Evolutionary conservation across 208 protist species (phyloP), one percentile per base, ranked within the genome.

Genomic region (Leishmania guyanensis): DNA sequence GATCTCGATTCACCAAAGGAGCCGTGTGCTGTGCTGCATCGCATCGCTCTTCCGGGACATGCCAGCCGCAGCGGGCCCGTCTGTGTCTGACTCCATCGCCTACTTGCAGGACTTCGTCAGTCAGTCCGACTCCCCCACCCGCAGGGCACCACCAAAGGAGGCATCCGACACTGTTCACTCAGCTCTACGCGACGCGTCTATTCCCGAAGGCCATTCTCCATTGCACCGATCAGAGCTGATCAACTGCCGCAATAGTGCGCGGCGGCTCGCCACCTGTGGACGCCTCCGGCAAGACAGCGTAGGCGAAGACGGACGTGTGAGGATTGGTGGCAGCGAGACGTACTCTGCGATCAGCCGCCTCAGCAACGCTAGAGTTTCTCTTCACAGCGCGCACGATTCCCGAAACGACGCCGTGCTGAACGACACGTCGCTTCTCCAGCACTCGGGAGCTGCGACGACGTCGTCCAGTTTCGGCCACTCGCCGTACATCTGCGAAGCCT

Each of bases 11-110:
- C 36, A 56, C 48, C 0, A 20, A 16, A 43, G 33, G 51, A 1
- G n/a, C 29, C 26, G 29, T 64, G 51, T 50, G 53, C 51, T 60
- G 72, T 53, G 46, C 5, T 43, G 50, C 12, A 39, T 48, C 33
- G 26, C 26, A 51, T 26, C 53, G 51, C 72, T 76, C 14, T 50
- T 46, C 22, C 5, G 6, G 5, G 6, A n/a, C 75, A 82, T 82
- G 82, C n/a, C 78, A n/a, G 62, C 50, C 46, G 33, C 56, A 33
- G 58, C 64, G 17, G 75, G 79, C n/a, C 50, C 71, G 20, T 78
- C 76, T 17, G 80, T 88, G 46, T 80, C 75, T 16, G 84, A 88
- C 77, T 88, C 84, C 65, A 88, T 88, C 46, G 73, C 80, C 8
- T 88, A 82, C 66, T 69, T 88, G 46, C 79, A 79, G 62, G 64